Evolutionary conservation across 2,329 filamentous ascomycete species (phyloP).

Genomic region (Alternaria triticimaculans): DNA sequence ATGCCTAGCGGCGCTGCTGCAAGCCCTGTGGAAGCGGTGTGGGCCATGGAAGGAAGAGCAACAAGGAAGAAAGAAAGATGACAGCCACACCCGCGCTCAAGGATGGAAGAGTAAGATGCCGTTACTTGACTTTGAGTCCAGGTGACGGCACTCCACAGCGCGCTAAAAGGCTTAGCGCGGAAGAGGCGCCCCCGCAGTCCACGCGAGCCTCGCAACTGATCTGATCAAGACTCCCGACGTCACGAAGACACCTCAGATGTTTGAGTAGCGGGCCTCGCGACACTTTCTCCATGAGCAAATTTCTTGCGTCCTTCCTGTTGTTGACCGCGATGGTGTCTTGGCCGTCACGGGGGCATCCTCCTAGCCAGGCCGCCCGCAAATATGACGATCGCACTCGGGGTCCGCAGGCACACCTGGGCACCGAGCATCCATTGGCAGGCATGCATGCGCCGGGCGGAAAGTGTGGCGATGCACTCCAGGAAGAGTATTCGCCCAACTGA

Average conservation of each 20-base stretch:
- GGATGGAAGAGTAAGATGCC: slow-evolving; percentile 1
- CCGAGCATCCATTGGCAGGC: slow-evolving; percentile 7
- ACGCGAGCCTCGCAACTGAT: slow-evolving; percentile 25
- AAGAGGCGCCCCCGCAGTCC: slow-evolving; percentile 5
- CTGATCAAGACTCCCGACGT: slow-evolving; percentile 9
- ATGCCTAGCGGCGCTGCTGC: not conserved
- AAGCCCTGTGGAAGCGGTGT: not conserved
- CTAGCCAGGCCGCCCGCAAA: not conserved
- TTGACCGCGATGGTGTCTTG: not conserved
- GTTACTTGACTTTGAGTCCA: slow-evolving; percentile 4
- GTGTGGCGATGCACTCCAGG: slow-evolving; percentile 1
- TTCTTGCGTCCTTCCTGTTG: not conserved
- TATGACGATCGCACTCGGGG: slow-evolving; percentile 4
- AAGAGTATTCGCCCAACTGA: not conserved
- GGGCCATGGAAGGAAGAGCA: not conserved
- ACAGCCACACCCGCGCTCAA: not conserved
- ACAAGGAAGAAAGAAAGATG: not conserved
- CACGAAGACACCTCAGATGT: slow-evolving; percentile 23
- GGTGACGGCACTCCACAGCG: slow-evolving; percentile 16
- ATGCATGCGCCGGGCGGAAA: not conserved
- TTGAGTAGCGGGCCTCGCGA: not conserved
- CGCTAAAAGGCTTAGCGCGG: slow-evolving; percentile 19
- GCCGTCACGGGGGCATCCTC: not conserved
- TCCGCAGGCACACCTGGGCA: not conserved
- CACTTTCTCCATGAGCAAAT: not conserved